A percentile compares a stretch with the other conserved stretches of the same genome.
These are phyloP conservation scores for Aspergillus ibericus DNA, from an alignment of 2,329 filamentous ascomycete species.

Conservation along the genomic window DNA sequence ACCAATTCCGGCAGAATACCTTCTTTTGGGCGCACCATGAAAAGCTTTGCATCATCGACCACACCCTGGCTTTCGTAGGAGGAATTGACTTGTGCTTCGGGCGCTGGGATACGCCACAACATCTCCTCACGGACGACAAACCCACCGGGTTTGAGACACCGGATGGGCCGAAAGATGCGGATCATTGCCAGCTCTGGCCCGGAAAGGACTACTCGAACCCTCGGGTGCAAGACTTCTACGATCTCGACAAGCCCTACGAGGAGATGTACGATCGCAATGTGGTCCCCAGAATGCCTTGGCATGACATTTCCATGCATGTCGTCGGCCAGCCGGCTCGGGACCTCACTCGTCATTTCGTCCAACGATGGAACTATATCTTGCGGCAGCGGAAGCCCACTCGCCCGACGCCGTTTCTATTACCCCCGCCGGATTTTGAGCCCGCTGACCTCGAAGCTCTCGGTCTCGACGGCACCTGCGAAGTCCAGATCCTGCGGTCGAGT, in stretches of 20 bases:
- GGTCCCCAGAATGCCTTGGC: constrained; percentile 95
- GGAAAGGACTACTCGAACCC: constrained; percentile 99
- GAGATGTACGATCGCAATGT: constrained; percentile 96
- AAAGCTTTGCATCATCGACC: constrained; percentile 95
- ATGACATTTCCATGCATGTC: constrained; percentile 96
- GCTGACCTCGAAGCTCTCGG: constrained; percentile 85
- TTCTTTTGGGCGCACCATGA: constrained; percentile 99
- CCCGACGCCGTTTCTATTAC: constrained; percentile 88
- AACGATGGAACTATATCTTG: constrained; percentile 96
- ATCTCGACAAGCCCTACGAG: constrained; percentile 89
- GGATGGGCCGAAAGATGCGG: constrained; percentile 75
- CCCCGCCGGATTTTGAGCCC: constrained; percentile 85
- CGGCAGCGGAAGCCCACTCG: constrained; percentile 89
- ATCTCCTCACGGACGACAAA: constrained; percentile 87
- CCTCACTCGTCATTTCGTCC: constrained; percentile 91
- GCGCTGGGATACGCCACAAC: constrained; percentile 94
- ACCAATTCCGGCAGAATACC: constrained; percentile 97
- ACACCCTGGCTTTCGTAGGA: constrained; percentile 91
- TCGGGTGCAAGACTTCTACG: constrained; percentile 90
- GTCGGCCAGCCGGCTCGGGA: constrained; percentile 94
- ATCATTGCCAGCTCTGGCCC: constrained; percentile 94
- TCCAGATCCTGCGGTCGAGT: constrained; percentile 91
- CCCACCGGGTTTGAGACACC: constrained; percentile 86
- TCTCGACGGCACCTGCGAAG: constrained; percentile 89
- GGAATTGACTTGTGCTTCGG: constrained; percentile 97